Conservation (phyloP, 768 basidiomycete species). For the Tricholoma saponaceum region DNA sequence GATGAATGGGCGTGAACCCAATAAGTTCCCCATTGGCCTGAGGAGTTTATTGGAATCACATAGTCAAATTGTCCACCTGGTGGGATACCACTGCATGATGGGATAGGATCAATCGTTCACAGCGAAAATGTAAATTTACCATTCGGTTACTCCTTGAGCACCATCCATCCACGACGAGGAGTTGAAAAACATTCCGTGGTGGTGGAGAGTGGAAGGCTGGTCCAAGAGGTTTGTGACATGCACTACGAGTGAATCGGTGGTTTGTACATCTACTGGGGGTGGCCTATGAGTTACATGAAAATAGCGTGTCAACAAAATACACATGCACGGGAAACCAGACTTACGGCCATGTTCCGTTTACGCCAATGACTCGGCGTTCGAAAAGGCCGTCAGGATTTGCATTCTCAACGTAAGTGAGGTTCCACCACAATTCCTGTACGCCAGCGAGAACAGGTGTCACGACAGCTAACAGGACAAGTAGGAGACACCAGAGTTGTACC, state of each 20-base stretch:
- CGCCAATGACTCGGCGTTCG: slow-evolving; percentile 74
- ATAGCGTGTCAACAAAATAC: background rate
- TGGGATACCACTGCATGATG: slow-evolving; percentile 63
- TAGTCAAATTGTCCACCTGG: slow-evolving; percentile 70
- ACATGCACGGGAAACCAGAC: slow-evolving; percentile 24
- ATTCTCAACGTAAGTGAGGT: slow-evolving; percentile 77
- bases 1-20: slow-evolving; percentile 73
- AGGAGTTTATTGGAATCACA: slow-evolving; percentile 61
- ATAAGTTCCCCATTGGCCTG: slow-evolving; percentile 75
- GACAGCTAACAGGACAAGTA: slow-evolving; percentile 26
- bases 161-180: slow-evolving; percentile 87
- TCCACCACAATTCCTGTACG: slow-evolving; percentile 81
- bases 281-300: slow-evolving; percentile 44
- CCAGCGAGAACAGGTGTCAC: slow-evolving; percentile 50
- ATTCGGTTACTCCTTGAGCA: slow-evolving; percentile 78
- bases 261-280: slow-evolving; percentile 72
- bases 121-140: slow-evolving; percentile 38
- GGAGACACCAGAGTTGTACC: slow-evolving; percentile 13
- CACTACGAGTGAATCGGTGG: slow-evolving; percentile 68
- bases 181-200: slow-evolving; percentile 97
- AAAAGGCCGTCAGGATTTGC: slow-evolving; percentile 84
- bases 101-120: background rate
- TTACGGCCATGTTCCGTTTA: slow-evolving; percentile 94
- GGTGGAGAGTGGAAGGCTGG: slow-evolving; percentile 69
- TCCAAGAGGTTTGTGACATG: slow-evolving; percentile 76